These are phyloP conservation scores for Panicum hallii DNA, from an alignment of 202 grass and related monocot species.

Conservation along the genomic window DNA sequence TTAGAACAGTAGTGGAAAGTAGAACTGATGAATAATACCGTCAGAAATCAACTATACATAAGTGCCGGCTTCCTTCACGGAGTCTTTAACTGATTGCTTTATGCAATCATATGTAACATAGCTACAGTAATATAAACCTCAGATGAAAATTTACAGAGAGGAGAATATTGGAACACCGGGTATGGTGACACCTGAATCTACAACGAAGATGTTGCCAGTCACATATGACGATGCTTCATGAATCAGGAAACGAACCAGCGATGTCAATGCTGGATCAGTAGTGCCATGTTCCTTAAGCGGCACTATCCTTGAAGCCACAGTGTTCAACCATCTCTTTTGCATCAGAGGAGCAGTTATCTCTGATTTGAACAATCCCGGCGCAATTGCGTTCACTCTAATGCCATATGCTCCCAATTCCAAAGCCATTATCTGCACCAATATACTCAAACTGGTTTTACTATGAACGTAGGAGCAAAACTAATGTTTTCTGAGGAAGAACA, in stretches of 20 bases:
- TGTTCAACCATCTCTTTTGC: constrained; percentile 72
- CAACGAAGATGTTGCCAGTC: constrained; percentile 74
- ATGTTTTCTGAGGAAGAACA: constrained; percentile 14
- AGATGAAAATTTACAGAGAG: constrained; percentile 49
- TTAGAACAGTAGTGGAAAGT: background rate
- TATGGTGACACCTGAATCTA: constrained; percentile 70
- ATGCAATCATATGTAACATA: background rate
- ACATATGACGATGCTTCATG: constrained; percentile 74
- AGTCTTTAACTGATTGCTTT: background rate
- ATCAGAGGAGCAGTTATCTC: constrained; percentile 73
- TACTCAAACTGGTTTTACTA: constrained; percentile 9
- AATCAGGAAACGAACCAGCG: constrained; percentile 73
- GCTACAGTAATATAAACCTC: background rate
- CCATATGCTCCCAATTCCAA: constrained; percentile 74
- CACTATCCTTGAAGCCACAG: constrained; percentile 62
- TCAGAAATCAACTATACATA: background rate
- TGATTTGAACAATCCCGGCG: constrained; percentile 74
- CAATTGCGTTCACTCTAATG: constrained; percentile 77
- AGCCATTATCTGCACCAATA: constrained; percentile 60
- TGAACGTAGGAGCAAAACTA: background rate
- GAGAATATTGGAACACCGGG: constrained; percentile 79
- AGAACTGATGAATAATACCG: background rate
- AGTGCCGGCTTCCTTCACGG: background rate
- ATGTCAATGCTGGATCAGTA: constrained; percentile 75
- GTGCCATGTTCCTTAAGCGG: constrained; percentile 63